Evolutionary conservation across 352 stramenopile species (phyloP), one percentile per base, ranked within the genome.

Genomic region (Pythium dissotocum): DNA sequence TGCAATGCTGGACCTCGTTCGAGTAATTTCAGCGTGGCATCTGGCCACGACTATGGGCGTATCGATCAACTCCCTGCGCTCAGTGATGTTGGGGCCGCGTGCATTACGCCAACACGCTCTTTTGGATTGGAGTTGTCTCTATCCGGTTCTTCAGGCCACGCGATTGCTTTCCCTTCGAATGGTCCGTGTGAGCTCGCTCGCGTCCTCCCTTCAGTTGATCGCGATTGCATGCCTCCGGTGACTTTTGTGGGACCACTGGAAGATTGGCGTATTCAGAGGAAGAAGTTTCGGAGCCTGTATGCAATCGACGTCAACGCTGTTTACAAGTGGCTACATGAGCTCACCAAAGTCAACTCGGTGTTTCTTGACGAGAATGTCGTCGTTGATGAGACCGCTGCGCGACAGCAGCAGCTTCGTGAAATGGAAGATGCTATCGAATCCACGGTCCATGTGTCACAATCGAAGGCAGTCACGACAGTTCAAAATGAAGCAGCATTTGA

Each of bases 41-140:
- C 40, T 56, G 70, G 65, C 5, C 64, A 76, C 62, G 70, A 72
- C 26, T 76, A 76, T 30, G 69, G 69, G n/a, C n/a, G 69, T 0
- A 6, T 63, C 5, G 56, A 32, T 2, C 8, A 54, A 10, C 35
- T 76, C 7, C 61, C 69, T 14, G 13, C 7, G 21, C 52, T 72
- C 0, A 70, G 44, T 38, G 61, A 68, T 24, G 55, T 67, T 14
- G 55, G 35, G 0, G 6, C 36, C 36, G 35, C 64, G 9, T 68
- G 60, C 61, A 65, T 69, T 9, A 26, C 44, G 1, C 60, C 66
- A 59, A 38, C 55, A 6, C 36, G 65, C 7, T 62, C 36, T 24
- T 62, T 62, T n/a, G 56, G 56, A 4, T 40, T 62, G 6, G 56
- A 62, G 38, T 16, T 62, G n/a, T 53, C 56, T 7, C 38, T 62